These are phyloP conservation scores for Ascoidea rubescens DNA, from an alignment of 805 yeast genomes.

Conservation along the genomic window DNA sequence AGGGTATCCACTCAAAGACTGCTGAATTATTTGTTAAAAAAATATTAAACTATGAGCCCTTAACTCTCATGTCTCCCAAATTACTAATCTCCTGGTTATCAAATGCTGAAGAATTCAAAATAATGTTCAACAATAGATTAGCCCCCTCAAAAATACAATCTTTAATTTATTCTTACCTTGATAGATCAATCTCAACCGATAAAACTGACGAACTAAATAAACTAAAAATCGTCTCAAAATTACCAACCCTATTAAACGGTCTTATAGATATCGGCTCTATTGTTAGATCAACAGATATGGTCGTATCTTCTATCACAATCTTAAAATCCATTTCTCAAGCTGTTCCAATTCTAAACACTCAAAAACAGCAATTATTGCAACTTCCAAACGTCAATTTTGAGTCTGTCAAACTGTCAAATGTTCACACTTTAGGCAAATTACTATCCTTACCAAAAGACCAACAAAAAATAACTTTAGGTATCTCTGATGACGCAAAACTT, in stretches of 20 bases:
- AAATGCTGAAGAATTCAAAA: conserved; percentile 48
- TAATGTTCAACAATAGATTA: conserved; percentile 25
- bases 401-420: conserved; percentile 26
- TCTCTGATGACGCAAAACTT: conserved; percentile 30
- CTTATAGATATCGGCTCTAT: conserved; percentile 69
- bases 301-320: conserved; percentile 46
- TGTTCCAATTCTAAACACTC: conserved; percentile 32
- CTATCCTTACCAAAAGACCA: conserved; percentile 44
- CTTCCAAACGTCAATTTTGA: conserved; percentile 56
- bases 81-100: conserved; percentile 47
- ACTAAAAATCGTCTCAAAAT: conserved; percentile 42
- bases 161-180: conserved; percentile 43
- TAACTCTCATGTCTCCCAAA: conserved; percentile 41
- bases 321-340: conserved; percentile 69
- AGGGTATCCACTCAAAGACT: conserved; percentile 73
- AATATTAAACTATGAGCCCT: conserved; percentile 62
- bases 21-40: conserved; percentile 65
- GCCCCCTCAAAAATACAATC: conserved; percentile 32
- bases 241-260: conserved; percentile 56
- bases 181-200: conserved; percentile 27
- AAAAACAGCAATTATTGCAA: conserved; percentile 59
- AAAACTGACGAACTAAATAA: conserved; percentile 26
- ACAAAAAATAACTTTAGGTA: conserved; percentile 42
- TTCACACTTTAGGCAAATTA: conserved; percentile 56
- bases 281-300: conserved; percentile 61